Evolutionary conservation across 108 stramenopile genomes (phyloP).

Genomic region (Skeletonema potamos): DNA sequence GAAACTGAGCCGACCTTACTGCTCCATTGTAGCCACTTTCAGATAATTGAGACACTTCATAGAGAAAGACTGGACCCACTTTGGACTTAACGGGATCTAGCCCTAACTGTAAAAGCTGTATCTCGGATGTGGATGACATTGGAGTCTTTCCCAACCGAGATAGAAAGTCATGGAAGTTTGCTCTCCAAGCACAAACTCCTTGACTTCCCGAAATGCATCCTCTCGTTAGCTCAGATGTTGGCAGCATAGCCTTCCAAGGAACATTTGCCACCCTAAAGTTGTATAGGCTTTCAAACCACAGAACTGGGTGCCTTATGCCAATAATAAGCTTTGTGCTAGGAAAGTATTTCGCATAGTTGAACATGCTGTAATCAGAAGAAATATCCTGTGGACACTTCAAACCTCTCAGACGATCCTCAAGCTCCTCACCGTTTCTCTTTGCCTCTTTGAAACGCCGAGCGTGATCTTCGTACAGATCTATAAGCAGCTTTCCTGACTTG

Average conservation of each 20-base stretch:
- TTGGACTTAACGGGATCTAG: constrained; percentile 18
- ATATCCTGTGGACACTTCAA: constrained; percentile 34
- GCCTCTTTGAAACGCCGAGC: not conserved
- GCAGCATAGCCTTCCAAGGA: not conserved
- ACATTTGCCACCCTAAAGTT: constrained; percentile 26
- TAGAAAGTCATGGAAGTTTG: constrained; percentile 7
- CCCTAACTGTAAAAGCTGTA: constrained; percentile 13
- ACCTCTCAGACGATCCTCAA: constrained; percentile 3
- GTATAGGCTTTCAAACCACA: constrained; percentile 51
- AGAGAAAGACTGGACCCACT: constrained; percentile 35
- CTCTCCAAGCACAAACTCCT: constrained; percentile 8
- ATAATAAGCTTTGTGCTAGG: constrained; percentile 36
- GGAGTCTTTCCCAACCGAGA: constrained; percentile 21
- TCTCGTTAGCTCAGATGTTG: not conserved
- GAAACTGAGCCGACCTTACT: constrained; percentile 27
- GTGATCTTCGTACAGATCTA: not conserved
- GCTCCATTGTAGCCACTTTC: constrained; percentile 15
- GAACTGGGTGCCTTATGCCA: constrained; percentile 53
- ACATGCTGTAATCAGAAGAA: constrained; percentile 7
- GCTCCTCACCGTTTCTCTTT: too few relatives aligned
- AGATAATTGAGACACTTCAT: constrained; percentile 46
- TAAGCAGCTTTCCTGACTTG: not conserved
- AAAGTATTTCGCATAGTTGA: constrained; percentile 25
- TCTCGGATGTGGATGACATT: constrained; percentile 12
- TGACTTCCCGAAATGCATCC: not conserved